Evolutionary conservation across 495 filamentous ascomycete genomes (phyloP).

Genomic region (Bacidia rubella): DNA sequence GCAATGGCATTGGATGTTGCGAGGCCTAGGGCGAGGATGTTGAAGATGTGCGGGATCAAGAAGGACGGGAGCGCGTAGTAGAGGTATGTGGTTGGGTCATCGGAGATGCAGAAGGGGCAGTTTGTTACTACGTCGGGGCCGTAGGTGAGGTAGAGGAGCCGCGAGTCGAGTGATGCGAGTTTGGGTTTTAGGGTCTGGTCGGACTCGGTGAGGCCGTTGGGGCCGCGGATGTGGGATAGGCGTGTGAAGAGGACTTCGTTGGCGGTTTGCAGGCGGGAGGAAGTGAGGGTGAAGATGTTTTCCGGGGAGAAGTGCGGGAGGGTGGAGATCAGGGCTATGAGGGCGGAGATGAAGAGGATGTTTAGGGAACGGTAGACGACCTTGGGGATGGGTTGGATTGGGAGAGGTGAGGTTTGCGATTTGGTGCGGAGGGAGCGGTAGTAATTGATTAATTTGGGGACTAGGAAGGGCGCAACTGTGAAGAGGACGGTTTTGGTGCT

Average conservation of each 20-base stretch:
- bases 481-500: constrained; percentile 69
- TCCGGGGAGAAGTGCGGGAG: constrained; percentile 58
- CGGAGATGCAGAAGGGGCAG: constrained; percentile 73
- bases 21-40: constrained; percentile 54
- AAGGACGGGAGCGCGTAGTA: constrained; percentile 69
- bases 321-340: constrained; percentile 46
- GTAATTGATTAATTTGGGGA: constrained; percentile 57
- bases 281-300: constrained; percentile 69
- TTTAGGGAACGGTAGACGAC: constrained; percentile 38
- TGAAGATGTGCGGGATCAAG: constrained; percentile 61
- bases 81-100: constrained; percentile 57
- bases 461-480: constrained; percentile 73
- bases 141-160: constrained; percentile 70
- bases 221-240: constrained; percentile 47
- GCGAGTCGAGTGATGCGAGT: constrained; percentile 53
- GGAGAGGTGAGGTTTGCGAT: constrained; percentile 30
- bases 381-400: constrained; percentile 34
- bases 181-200: constrained; percentile 54
- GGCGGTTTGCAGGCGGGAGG: constrained; percentile 71
- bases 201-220: constrained; percentile 35
- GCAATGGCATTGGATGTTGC: constrained; percentile 41
- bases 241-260: constrained; percentile 77
- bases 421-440: constrained; percentile 49
- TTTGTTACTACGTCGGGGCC: constrained; percentile 56
- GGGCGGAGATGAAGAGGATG: constrained; percentile 43